Conservation (phyloP, 2,329 filamentous ascomycete species). For the Aspergillus ochraceoroseus region DNA sequence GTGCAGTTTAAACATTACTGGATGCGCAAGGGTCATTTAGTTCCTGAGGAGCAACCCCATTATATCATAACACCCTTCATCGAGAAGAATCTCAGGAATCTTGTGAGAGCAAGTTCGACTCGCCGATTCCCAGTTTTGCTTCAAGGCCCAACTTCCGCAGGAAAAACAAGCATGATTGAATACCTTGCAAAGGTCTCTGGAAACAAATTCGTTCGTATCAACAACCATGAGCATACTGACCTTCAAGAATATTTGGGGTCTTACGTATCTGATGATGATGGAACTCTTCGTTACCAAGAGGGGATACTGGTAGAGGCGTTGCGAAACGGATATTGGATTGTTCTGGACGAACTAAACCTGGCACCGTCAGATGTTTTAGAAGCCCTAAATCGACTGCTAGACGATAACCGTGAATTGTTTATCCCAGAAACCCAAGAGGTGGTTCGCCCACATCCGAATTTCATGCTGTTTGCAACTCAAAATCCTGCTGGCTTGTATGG, state of each 20-base stretch:
- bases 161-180: conserved; percentile 99
- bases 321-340: conserved; percentile 92
- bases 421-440: conserved; percentile 96
- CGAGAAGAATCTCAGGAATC: conserved; percentile 86
- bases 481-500: conserved; percentile 95
- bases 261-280: conserved; percentile 80
- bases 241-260: conserved; percentile 95
- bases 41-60: conserved; percentile 67
- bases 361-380: conserved; percentile 96
- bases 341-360: conserved; percentile 93
- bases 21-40: conserved; percentile 69
- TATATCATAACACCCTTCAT: conserved; percentile 98
- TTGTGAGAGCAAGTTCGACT: conserved; percentile 90
- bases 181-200: conserved; percentile 95
- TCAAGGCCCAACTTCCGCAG: conserved; percentile 92
- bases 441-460: conserved; percentile 85
- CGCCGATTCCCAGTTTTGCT: conserved; percentile 88
- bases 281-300: conserved; percentile 85
- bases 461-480: conserved; percentile 97
- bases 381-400: conserved; percentile 86
- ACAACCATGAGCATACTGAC: conserved; percentile 98
- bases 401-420: conserved; percentile 92
- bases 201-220: conserved; percentile 96
- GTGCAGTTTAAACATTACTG: conserved; percentile 87
- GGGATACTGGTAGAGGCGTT: conserved; percentile 89